Conservation (phyloP, 805 yeast genomes). For the Candida maltosa region DNA sequence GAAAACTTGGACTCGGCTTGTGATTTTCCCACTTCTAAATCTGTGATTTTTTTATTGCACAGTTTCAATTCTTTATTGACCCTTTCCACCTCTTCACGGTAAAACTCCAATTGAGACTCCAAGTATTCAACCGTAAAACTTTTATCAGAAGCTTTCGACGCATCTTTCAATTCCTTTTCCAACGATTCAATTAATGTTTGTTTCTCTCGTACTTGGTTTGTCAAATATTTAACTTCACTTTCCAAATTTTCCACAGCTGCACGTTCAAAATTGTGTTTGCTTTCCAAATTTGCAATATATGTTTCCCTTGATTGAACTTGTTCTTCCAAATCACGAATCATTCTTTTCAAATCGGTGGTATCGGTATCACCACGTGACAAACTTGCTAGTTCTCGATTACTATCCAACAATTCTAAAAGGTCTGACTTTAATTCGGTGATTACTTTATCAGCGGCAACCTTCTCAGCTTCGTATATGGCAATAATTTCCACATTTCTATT, state of each 20-base stretch:
- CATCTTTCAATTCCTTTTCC: constrained; percentile 13
- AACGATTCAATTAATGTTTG: constrained; percentile 12
- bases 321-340: not conserved
- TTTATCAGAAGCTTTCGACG: not conserved
- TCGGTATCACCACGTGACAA: no score
- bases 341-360: not conserved
- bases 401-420: no score
- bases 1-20: constrained; percentile 2
- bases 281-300: not conserved
- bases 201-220: not conserved
- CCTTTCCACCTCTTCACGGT: not conserved
- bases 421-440: no score
- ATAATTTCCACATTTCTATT: no score
- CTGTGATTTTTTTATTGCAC: not conserved
- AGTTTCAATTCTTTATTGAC: constrained; percentile 1
- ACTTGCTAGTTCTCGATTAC: no score
- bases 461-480: no score
- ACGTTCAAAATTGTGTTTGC: not conserved
- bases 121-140: not conserved
- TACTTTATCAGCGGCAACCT: no score
- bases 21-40: constrained; percentile 1
- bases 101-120: constrained; percentile 1
- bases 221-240: not conserved
- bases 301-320: not conserved
- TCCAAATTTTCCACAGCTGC: not conserved